Conservation (phyloP, 2,329 filamentous ascomycete species). For the Phialocephala subalpina region DNA sequence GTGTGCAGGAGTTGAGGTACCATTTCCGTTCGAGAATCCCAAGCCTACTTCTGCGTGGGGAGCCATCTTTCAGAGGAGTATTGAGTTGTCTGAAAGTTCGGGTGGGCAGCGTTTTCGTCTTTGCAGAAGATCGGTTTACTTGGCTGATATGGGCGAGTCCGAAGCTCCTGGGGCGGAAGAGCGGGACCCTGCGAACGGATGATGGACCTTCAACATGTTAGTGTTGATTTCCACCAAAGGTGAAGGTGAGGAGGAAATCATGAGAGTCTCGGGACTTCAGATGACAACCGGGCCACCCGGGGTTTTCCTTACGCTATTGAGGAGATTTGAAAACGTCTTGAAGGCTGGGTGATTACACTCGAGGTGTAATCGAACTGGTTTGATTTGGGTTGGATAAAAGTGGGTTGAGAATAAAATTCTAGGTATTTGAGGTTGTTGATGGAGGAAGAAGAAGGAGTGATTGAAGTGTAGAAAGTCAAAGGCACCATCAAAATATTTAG, state of each 20-base stretch:
- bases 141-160: conserved; percentile 64
- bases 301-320: conserved; percentile 97
- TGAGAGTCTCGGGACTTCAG: no score
- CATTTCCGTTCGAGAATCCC: conserved; percentile 69
- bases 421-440: conserved; percentile 2
- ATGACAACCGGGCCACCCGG: no score
- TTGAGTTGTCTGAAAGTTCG: conserved; percentile 22
- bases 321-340: conserved; percentile 99
- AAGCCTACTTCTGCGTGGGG: conserved; percentile 79
- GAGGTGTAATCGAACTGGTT: conserved; percentile 39
- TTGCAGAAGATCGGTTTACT: conserved; percentile 53
- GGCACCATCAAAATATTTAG: no score
- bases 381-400: conserved; percentile 1
- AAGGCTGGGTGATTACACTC: conserved; percentile 59
- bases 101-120: conserved; percentile 23
- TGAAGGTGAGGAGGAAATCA: neutral
- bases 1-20: conserved; percentile 58
- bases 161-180: conserved; percentile 87
- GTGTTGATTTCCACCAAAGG: conserved; percentile 6
- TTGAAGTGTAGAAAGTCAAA: conserved; percentile 18
- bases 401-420: neutral
- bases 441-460: neutral
- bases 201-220: conserved; percentile 72
- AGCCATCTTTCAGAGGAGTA: conserved; percentile 72
- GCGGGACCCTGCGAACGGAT: conserved; percentile 96